A percentile compares a stretch with the other conserved stretches of the same genome.
Conservation (phyloP, 2,329 filamentous ascomycete genomes). For the Paecilomyces sp. region DNA sequence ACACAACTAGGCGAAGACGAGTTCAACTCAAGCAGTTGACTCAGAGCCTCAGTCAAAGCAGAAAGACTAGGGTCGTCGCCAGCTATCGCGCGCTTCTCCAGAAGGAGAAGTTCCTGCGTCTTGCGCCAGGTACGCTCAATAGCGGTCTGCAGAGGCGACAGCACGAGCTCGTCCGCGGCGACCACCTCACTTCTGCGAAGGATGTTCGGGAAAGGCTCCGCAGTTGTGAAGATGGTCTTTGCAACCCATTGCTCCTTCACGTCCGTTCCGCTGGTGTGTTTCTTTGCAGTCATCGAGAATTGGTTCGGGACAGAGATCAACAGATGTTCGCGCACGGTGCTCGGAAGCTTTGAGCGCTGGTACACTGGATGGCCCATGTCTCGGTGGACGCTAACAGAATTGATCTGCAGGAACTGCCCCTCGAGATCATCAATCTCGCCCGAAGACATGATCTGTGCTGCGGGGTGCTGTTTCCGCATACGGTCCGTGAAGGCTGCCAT, state of each 20-base stretch:
- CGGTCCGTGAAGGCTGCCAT: conserved; percentile 79
- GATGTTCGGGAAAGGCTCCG: conserved; percentile 85
- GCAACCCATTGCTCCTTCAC: conserved; percentile 69
- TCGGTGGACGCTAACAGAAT: conserved; percentile 71
- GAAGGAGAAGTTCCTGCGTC: conserved; percentile 70
- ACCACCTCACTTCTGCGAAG: conserved; percentile 81
- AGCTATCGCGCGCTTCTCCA: conserved; percentile 68
- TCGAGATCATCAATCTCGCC: conserved; percentile 72
- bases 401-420: conserved; percentile 83
- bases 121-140: conserved; percentile 86
- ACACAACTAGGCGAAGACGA: conserved; percentile 69
- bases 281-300: conserved; percentile 70
- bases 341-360: conserved; percentile 76
- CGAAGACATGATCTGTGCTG: conserved; percentile 69
- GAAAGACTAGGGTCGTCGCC: conserved; percentile 65
- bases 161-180: conserved; percentile 55
- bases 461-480: conserved; percentile 83
- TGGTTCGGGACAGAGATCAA: conserved; percentile 68
- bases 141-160: conserved; percentile 76
- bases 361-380: conserved; percentile 77
- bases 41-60: conserved; percentile 66
- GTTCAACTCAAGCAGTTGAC: conserved; percentile 70
- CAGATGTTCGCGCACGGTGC: conserved; percentile 78
- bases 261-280: conserved; percentile 60
- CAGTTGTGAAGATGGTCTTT: conserved; percentile 76